Evolutionary conservation across 2,329 filamentous ascomycete genomes (phyloP).

Genomic region (Penicillium sp.): DNA sequence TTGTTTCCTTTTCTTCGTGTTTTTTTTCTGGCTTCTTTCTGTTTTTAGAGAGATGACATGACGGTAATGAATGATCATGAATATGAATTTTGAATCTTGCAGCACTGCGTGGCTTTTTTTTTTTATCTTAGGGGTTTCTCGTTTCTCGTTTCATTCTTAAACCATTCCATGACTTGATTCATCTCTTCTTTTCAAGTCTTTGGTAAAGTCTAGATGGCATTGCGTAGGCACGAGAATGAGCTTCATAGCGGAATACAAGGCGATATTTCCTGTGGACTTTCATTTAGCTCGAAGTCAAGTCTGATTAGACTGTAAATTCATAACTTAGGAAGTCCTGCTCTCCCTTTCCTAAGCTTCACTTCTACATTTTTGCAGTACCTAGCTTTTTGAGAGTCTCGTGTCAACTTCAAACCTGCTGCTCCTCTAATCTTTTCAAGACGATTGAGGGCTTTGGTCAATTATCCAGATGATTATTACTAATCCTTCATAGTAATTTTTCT

Average conservation of each 20-base stretch:
- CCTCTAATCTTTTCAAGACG: background rate
- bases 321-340: too few species aligned
- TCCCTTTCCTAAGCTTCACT: too few species aligned
- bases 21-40: constrained; percentile 19
- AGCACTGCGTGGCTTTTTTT: background rate
- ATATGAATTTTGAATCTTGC: constrained; percentile 11
- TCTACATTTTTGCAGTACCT: too few species aligned
- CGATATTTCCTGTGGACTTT: background rate
- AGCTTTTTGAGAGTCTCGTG: too few species aligned
- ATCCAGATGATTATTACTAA: too few species aligned
- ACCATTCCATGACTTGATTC: too few species aligned
- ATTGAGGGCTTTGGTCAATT: background rate
- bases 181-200: too few species aligned
- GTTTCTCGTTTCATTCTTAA: too few species aligned
- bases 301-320: too few species aligned
- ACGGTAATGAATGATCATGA: constrained; percentile 39
- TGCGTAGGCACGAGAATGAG: background rate
- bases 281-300: too few species aligned
- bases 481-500: background rate
- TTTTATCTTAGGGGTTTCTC: background rate
- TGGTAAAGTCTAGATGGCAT: too few species aligned
- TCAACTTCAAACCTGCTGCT: too few species aligned
- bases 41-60: constrained; percentile 37
- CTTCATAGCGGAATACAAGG: background rate
- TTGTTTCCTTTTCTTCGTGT: background rate